Base-by-base conservation (phyloP, 139 green algal species). In the Raphidocelis subcapitata region DNA sequence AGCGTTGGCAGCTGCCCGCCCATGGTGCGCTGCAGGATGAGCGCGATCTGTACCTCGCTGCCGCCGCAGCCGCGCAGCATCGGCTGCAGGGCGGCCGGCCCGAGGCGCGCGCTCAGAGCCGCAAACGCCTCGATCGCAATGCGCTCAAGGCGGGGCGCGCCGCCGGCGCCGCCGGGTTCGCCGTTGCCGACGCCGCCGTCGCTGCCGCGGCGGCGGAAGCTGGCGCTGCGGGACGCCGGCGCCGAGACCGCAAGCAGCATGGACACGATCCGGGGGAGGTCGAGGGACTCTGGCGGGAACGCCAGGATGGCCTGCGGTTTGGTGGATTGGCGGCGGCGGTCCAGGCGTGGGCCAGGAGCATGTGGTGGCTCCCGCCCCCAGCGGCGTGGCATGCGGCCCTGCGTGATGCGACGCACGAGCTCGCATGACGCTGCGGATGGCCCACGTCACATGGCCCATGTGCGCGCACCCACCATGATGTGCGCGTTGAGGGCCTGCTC, bases 111-210 rank as follows among this genome's bases (percentile, higher is more conserved):
- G 62, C 69, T 68, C 51, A 85, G 76, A 47, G 83, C 68, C 4
- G 82, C 88, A 37, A 93, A 31, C 10, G 71, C 86, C 68, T 93
- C 88, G 37, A 92, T 52, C 2, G 82, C 84, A 15, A 84, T 77
- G 5, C 78, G 60, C 3, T 71, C 62, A 31, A 91, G 85, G 12
- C 69, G 59, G 1, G 79, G 69, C 62, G 82, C 80, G 47, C 44
- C n/a, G 59, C 41, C 8, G 8, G 41, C 41, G 41, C 41, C 41
- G 41, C 41, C 41, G 41, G 8, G 8, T 8, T 89, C 85, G 8
- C 20, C 31, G 16, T 84, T 10, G 44, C 73, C n/a, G 10, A 12
- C 26, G 31, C 20, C 31, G 10, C 57, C 26, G 57, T 10, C 54
- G 5, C 10, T 33, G 54, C 41, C 41, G 8, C 41, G 41, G 41